A percentile compares a stretch with the other conserved stretches of the same genome.
Evolutionary conservation across 768 basidiomycete species (phyloP).

Genomic region (Auricularia sp.): DNA sequence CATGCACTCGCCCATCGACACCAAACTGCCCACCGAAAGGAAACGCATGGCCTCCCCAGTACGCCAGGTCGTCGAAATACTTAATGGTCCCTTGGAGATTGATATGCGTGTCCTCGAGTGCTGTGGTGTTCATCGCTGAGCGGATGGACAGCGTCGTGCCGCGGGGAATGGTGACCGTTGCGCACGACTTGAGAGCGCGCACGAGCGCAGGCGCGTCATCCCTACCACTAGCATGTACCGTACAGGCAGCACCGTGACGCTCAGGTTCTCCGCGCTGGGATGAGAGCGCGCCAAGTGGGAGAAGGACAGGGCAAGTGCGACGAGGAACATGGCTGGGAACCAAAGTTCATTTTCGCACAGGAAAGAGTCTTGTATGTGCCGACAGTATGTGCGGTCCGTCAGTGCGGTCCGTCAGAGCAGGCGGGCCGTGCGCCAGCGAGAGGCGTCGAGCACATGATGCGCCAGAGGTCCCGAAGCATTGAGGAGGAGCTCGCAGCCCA

Average conservation of each 20-base stretch:
- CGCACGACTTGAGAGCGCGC: slow-evolving; percentile 26
- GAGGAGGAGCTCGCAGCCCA: background rate
- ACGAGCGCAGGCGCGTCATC: slow-evolving; percentile 45
- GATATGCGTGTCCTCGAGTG: slow-evolving; percentile 37
- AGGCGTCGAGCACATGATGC: too few relatives aligned
- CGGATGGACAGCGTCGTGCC: slow-evolving; percentile 40
- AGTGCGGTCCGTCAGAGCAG: too few relatives aligned
- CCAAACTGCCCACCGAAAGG: background rate
- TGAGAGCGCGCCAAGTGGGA: too few relatives aligned
- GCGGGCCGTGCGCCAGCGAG: too few relatives aligned
- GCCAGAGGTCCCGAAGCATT: too few relatives aligned
- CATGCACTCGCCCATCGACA: background rate
- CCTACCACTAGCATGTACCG: slow-evolving; percentile 31
- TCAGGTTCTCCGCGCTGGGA: too few relatives aligned
- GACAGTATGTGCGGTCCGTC: background rate
- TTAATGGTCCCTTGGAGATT: slow-evolving; percentile 43
- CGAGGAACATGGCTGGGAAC: too few relatives aligned
- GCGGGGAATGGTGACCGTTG: slow-evolving; percentile 33
- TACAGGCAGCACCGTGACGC: slow-evolving; percentile 21
- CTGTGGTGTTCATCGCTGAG: slow-evolving; percentile 45
- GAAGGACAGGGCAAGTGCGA: too few relatives aligned
- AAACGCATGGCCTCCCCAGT: slow-evolving; percentile 26
- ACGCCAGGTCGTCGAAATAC: slow-evolving; percentile 39
- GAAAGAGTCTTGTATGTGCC: too few relatives aligned
- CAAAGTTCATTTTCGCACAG: too few relatives aligned